A percentile compares a stretch with the other conserved stretches of the same genome.
These are phyloP conservation scores for Coniochaeta hoffmannii DNA, from an alignment of 2,329 filamentous ascomycete species.

Conservation along the genomic window DNA sequence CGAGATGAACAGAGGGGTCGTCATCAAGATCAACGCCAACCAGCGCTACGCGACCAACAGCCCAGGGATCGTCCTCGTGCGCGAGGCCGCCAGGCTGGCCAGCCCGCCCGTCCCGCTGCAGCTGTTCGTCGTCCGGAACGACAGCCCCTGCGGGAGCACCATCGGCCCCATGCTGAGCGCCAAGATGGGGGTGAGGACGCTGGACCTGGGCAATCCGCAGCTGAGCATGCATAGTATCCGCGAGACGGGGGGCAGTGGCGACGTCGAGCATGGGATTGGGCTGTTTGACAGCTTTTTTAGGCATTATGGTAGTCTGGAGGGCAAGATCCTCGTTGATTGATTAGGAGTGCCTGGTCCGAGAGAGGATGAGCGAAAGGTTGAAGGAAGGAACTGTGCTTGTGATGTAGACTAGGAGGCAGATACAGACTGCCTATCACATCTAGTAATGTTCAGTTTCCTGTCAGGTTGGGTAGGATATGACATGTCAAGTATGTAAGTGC, in stretches of 20 bases:
- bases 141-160: conserved; percentile 88
- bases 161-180: conserved; percentile 96
- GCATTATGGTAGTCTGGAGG: conserved; percentile 74
- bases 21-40: conserved; percentile 98
- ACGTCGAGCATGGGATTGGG: conserved; percentile 79
- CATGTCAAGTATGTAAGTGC: no score
- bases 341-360: neutral
- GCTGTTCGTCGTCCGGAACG: conserved; percentile 93
- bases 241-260: conserved; percentile 81
- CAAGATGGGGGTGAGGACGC: conserved; percentile 74
- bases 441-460: no score
- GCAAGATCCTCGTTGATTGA: conserved; percentile 77
- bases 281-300: conserved; percentile 85
- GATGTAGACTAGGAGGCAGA: no score
- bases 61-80: conserved; percentile 84
- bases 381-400: neutral
- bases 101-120: conserved; percentile 70
- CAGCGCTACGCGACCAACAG: conserved; percentile 95
- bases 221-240: conserved; percentile 96
- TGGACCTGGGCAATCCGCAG: conserved; percentile 92
- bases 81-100: conserved; percentile 70
- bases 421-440: no score
- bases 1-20: conserved; percentile 91
- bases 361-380: no score
- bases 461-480: no score